Evolutionary conservation across 306 rosid genomes (phyloP), one percentile per base, ranked within the genome.

Genomic region (Sicyos baderoa): DNA sequence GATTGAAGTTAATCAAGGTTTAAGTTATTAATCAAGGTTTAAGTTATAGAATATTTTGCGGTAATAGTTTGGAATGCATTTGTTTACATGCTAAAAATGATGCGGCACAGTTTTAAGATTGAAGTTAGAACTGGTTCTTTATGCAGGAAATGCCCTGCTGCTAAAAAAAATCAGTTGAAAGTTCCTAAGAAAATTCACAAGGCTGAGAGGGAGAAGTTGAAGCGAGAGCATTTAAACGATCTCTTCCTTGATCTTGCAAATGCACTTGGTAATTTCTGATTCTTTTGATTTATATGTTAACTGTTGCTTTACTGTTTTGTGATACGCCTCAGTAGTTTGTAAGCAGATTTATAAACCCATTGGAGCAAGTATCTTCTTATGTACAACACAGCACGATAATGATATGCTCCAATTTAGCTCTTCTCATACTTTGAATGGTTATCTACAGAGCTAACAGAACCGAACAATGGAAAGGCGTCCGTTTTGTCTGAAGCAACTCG

Each of bases 191-290:
- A 95, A 76, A 76, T 90, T 75, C 94, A 84, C 81, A 93, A 93
- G 87, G 83, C 99, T 18, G 97, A 86, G 85, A 86, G 91, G 85
- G 99, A 93, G 88, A 93, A 83, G 80, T 68, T 78, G 88, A 93
- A 93, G 89, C 91, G 99, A 4, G 99, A 88, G 63, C 91, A 81
- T 61, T 82, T 90, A 77, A 93, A 93, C 13, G 91, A 90, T 40
- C 90, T 88, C 66, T 90, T 93, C 80, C 76, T 90, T n/a, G 90
- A 86, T 75, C 91, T 93, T 42, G 87, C 97, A 61, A 75, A 72
- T 72, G 82, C 80, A 53, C 85, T 93, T 58, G 99, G 99, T 93
- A 85, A 83, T 50, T 55, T 60, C 58, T 74, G 42, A 21, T 47
- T 23, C 51, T 65, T 25, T 14, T 15, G 13, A 65, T 44, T 14